phyloP scores from a whole-genome alignment of 2,329 filamentous ascomycete genomes.

The Aspergillus pseudoterreus region DNA sequence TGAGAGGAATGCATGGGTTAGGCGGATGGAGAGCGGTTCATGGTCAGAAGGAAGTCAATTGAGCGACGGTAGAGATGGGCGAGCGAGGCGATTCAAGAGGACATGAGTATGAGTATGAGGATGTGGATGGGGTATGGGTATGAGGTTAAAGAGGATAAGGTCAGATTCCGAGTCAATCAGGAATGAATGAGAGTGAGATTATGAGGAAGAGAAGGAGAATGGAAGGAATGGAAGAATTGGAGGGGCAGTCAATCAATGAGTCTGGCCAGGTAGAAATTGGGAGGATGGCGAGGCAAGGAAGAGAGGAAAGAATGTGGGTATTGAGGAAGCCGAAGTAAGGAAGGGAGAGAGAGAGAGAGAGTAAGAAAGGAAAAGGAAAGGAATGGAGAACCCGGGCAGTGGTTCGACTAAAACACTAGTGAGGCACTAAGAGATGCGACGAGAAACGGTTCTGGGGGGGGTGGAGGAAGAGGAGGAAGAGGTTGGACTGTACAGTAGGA shows the following conservation, averaged over 20 bases:
- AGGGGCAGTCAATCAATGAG: slow-evolving; percentile 4
- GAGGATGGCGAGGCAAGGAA: slow-evolving; percentile 2
- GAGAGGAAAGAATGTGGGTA: not conserved
- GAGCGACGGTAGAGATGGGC: not conserved
- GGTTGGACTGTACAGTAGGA: no score
- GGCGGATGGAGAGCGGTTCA: not conserved
- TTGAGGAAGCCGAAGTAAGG: not conserved
- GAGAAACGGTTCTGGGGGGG: not conserved
- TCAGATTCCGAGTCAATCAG: not conserved
- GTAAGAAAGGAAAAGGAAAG: not conserved
- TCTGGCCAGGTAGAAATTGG: not conserved
- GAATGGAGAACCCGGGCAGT: not conserved
- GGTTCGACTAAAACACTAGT: not conserved
- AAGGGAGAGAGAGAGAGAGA: not conserved
- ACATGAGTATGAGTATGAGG: not conserved
- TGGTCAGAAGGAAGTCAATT: not conserved
- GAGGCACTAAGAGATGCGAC: slow-evolving; percentile 1
- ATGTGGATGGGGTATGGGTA: no score
- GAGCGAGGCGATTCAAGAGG: not conserved
- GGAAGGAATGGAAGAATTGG: slow-evolving; percentile 4
- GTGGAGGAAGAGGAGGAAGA: not conserved
- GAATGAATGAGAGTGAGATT: not conserved
- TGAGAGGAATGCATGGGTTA: slow-evolving; percentile 12
- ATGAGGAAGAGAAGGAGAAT: not conserved
- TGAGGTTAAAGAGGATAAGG: no score